Evolutionary conservation across 352 stramenopile species (phyloP).

Genomic region (Phytophthora idaei): DNA sequence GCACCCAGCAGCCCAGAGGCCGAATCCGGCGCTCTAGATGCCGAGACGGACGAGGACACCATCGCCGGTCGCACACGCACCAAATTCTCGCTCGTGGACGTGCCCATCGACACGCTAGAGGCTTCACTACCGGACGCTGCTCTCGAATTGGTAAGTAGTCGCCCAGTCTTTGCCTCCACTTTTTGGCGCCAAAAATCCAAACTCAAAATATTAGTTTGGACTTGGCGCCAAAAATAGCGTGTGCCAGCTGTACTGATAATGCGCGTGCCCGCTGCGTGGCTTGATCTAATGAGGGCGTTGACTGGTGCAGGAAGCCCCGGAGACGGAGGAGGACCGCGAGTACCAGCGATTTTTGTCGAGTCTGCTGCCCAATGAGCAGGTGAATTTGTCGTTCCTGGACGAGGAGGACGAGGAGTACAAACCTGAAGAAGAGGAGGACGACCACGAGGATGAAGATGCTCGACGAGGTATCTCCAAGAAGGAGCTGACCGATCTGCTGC

Average conservation of each 20-base stretch:
- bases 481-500: constrained; percentile 80
- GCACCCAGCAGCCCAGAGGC: background rate
- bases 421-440: constrained; percentile 73
- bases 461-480: constrained; percentile 72
- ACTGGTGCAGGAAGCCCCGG: constrained; percentile 24
- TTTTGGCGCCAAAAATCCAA: constrained; percentile 28
- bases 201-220: background rate
- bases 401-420: constrained; percentile 87
- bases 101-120: constrained; percentile 76
- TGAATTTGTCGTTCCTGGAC: constrained; percentile 82
- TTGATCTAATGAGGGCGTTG: constrained; percentile 20
- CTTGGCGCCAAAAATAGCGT: constrained; percentile 37
- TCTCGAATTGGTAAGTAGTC: constrained; percentile 30
- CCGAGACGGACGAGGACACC: constrained; percentile 39
- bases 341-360: constrained; percentile 88
- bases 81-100: constrained; percentile 77
- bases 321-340: constrained; percentile 60
- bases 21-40: background rate
- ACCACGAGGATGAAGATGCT: constrained; percentile 67
- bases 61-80: constrained; percentile 79
- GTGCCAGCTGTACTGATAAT: constrained; percentile 2
- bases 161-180: background rate
- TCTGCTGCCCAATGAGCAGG: constrained; percentile 72
- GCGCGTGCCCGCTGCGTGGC: constrained; percentile 9
- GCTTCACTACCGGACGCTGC: constrained; percentile 51